Evolutionary conservation across 164 flowering plant species (phyloP).

Genomic region (Aristolochia contorta): DNA sequence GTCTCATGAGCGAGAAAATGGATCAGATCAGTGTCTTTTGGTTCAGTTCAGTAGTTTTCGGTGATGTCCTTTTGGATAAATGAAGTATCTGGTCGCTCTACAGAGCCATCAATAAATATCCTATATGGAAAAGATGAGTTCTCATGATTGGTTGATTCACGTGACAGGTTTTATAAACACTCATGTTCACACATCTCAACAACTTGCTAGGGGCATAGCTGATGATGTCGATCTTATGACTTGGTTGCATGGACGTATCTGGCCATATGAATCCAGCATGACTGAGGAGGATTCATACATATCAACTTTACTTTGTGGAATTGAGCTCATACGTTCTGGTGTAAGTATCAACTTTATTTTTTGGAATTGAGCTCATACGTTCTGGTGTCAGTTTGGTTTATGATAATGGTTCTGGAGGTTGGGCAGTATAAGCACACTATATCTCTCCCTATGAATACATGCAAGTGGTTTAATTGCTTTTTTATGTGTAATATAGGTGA

Average conservation of each 20-base stretch:
- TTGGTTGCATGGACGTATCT: constrained; percentile 77
- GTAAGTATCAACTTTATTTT: constrained; percentile 80
- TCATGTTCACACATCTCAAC: constrained; percentile 89
- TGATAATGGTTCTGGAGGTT: neutral
- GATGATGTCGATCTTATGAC: constrained; percentile 87
- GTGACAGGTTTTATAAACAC: constrained; percentile 67
- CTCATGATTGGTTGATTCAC: too few species aligned
- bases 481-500: constrained; percentile 35
- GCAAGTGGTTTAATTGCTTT: too few species aligned
- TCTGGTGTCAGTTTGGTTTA: constrained; percentile 50
- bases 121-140: too few species aligned
- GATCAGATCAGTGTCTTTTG: too few species aligned
- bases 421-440: too few species aligned
- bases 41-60: too few species aligned
- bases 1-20: too few species aligned
- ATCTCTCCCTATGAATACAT: too few species aligned
- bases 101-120: too few species aligned
- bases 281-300: constrained; percentile 69
- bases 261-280: constrained; percentile 91
- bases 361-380: constrained; percentile 85
- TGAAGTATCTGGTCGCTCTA: too few species aligned
- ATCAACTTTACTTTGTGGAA: constrained; percentile 79
- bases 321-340: constrained; percentile 86
- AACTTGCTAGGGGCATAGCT: constrained; percentile 82
- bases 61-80: too few species aligned